Evolutionary conservation across 257 asterid species (phyloP).

Genomic region (Henckelia pumila): DNA sequence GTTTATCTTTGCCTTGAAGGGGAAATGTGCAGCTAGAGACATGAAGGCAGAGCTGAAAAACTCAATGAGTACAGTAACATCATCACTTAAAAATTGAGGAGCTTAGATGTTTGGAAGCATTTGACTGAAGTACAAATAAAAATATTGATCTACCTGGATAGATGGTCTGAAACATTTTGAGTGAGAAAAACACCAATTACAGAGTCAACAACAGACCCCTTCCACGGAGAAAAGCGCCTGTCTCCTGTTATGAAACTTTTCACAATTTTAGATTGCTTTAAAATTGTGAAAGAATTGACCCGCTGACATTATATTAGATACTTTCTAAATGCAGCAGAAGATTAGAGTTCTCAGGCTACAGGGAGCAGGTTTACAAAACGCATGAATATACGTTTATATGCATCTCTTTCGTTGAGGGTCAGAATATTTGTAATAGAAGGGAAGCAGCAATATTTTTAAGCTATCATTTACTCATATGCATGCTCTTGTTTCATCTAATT

Average conservation of each 20-base stretch:
- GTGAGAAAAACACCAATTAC: slow-evolving; percentile 75
- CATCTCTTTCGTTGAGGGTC: slow-evolving; percentile 13
- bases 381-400: slow-evolving; percentile 5
- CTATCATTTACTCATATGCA: background rate
- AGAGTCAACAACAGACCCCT: slow-evolving; percentile 78
- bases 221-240: slow-evolving; percentile 71
- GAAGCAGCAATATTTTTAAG: background rate
- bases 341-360: slow-evolving; percentile 1
- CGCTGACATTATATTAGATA: slow-evolving; percentile 1
- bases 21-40: slow-evolving; percentile 61
- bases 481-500: slow-evolving; percentile 3
- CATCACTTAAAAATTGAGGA: slow-evolving; percentile 5
- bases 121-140: slow-evolving; percentile 11
- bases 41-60: slow-evolving; percentile 73
- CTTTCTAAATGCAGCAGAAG: slow-evolving; percentile 3
- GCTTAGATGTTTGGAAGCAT: slow-evolving; percentile 1
- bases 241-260: slow-evolving; percentile 44
- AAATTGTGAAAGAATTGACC: slow-evolving; percentile 19
- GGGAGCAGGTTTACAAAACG: slow-evolving; percentile 5
- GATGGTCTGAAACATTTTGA: slow-evolving; percentile 73
- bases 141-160: slow-evolving; percentile 54
- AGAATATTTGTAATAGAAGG: background rate
- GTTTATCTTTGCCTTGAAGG: slow-evolving; percentile 33
- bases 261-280: slow-evolving; percentile 10
- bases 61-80: slow-evolving; percentile 11